phyloP scores from a whole-genome alignment of 129 eudicot species.

The Chrysanthemum makinoi region DNA sequence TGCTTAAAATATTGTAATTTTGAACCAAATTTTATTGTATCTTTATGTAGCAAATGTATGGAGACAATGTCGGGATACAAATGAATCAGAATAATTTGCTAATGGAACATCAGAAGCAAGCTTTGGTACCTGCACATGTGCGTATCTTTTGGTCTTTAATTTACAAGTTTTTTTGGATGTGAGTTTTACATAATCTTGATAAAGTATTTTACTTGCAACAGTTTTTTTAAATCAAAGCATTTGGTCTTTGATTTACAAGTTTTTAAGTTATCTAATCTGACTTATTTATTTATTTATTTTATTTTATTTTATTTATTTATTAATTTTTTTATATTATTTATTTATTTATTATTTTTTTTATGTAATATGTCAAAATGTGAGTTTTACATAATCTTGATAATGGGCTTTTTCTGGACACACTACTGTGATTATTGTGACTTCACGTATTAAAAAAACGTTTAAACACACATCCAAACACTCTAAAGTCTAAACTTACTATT shows the following conservation, averaged over 20 bases:
- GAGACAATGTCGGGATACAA: slow-evolving; percentile 27
- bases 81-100: slow-evolving; percentile 33
- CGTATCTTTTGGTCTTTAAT: slow-evolving; percentile 22
- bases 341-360: too few species aligned
- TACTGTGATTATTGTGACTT: not conserved
- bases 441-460: not conserved
- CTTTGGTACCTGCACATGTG: slow-evolving; percentile 34
- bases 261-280: too few species aligned
- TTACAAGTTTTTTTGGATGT: slow-evolving; percentile 3
- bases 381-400: not conserved
- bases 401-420: not conserved
- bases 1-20: slow-evolving; percentile 10
- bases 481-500: slow-evolving; percentile 11
- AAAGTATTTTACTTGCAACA: not conserved
- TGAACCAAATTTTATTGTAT: slow-evolving; percentile 1
- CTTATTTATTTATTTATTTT: too few species aligned
- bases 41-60: slow-evolving; percentile 31
- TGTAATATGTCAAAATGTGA: too few species aligned
- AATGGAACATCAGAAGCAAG: slow-evolving; percentile 39
- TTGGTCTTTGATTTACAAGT: too few species aligned
- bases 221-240: too few species aligned
- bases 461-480: slow-evolving; percentile 10
- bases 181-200: not conserved
- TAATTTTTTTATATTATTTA: too few species aligned
- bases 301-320: too few species aligned